These are phyloP conservation scores for Ophiostoma pallidulum DNA, from an alignment of 2,329 filamentous ascomycete genomes.

Conservation along the genomic window DNA sequence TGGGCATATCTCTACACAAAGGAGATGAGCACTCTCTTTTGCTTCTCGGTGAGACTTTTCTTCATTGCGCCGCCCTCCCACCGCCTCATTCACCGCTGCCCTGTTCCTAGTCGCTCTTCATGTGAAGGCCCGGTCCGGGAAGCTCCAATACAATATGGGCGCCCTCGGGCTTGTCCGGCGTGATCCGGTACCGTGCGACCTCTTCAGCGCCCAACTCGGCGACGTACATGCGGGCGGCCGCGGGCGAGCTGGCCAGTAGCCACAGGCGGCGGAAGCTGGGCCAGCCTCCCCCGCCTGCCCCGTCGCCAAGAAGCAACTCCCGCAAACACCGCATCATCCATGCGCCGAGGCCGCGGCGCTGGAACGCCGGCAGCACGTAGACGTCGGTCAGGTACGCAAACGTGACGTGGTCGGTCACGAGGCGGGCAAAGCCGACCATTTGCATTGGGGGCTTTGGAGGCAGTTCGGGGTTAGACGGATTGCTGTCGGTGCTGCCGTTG, in stretches of 20 bases:
- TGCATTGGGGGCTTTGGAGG: too few relatives aligned
- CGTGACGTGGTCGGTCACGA: constrained; percentile 62
- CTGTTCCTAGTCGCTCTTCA: constrained; percentile 11
- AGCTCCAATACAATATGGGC: constrained; percentile 29
- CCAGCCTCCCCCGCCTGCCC: not conserved
- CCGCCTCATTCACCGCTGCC: not conserved
- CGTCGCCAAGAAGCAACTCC: constrained; percentile 38
- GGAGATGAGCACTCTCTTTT: too few relatives aligned
- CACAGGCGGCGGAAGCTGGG: constrained; percentile 44
- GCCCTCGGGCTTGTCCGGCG: constrained; percentile 10
- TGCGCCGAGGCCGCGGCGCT: constrained; percentile 51
- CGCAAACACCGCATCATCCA: constrained; percentile 56
- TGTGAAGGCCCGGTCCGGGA: constrained; percentile 27
- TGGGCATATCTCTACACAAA: too few relatives aligned
- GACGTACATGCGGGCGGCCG: constrained; percentile 35
- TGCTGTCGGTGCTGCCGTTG: too few relatives aligned
- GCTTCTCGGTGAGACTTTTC: too few relatives aligned
- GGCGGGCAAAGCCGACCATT: constrained; percentile 47
- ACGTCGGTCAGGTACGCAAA: constrained; percentile 63
- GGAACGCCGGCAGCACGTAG: constrained; percentile 51
- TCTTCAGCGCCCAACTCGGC: constrained; percentile 34
- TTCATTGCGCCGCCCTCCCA: not conserved
- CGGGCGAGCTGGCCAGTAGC: constrained; percentile 37
- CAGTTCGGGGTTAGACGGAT: too few relatives aligned
- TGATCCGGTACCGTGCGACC: constrained; percentile 13